Conservation (phyloP, 2,329 filamentous ascomycete species). For the Epichloe glyceriae region DNA sequence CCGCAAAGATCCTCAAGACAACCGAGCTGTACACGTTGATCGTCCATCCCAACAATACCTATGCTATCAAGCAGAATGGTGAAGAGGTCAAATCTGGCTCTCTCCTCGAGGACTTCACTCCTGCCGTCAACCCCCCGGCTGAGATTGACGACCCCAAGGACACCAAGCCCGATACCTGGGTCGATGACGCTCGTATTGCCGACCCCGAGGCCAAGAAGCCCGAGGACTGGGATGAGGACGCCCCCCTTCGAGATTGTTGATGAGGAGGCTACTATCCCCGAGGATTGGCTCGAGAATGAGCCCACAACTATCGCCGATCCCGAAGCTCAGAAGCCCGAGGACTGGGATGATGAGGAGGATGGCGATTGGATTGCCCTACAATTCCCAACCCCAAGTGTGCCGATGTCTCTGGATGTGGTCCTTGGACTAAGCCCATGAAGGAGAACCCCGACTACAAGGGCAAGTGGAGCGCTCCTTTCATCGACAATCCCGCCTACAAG, state of each 20-base stretch:
- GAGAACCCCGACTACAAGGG: conserved; percentile 97
- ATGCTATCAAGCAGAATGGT: conserved; percentile 82
- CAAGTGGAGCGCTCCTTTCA: conserved; percentile 86
- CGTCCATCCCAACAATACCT: conserved; percentile 93
- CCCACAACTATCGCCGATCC: conserved; percentile 74
- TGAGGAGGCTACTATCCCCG: conserved; percentile 78
- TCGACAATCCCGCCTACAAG: conserved; percentile 98
- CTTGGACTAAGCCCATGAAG: conserved; percentile 83
- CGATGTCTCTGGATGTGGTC: conserved; percentile 84
- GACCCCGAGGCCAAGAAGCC: conserved; percentile 94
- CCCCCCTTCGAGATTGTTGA: conserved; percentile 94
- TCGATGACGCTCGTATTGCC: conserved; percentile 80
- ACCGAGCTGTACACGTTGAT: conserved; percentile 93
- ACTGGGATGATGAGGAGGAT: conserved; percentile 99
- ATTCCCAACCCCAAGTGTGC: conserved; percentile 93
- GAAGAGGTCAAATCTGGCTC: conserved; percentile 78
- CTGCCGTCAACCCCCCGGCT: conserved; percentile 82
- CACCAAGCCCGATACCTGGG: conserved; percentile 89
- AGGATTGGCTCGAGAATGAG: conserved; percentile 93
- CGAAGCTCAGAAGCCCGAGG: conserved; percentile 92
- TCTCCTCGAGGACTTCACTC: conserved; percentile 86
- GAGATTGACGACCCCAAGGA: conserved; percentile 95
- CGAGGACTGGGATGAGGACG: conserved; percentile 98
- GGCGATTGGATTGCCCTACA: conserved; percentile 85
- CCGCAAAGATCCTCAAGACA: conserved; percentile 81